Base-by-base conservation (phyloP, 2,329 filamentous ascomycete species). In the Lasiodiplodia sp. region DNA sequence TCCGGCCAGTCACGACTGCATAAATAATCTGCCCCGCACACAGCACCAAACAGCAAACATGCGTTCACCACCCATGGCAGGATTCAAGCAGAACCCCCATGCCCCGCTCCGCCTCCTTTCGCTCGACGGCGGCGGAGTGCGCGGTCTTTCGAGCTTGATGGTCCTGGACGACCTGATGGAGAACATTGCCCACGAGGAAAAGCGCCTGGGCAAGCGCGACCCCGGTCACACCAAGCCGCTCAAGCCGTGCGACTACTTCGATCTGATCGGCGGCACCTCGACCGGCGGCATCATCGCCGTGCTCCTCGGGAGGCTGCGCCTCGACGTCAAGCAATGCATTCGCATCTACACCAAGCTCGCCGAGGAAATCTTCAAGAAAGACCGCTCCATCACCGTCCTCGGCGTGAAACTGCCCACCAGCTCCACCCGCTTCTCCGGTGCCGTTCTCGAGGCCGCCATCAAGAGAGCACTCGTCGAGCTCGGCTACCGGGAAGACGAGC, bases 201-300 rank as follows among this genome's bases (percentile, higher is more conserved):
- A 80, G 71, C 70, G 78, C 63, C 65, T 80, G 37, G 75, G 75
- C 28, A 69, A 74, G 38, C 71, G 78, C 57, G 58, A 71, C 2
- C 70, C 71, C 38, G 74, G 71, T 44, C 72, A 79, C 34, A 72
- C 76, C 47, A 72, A 70, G 8, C 72, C 75, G 3, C 69, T 80
- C 14, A 79, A 74, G 65, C 79, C 79, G 1, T 80, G 77, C 67
- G 79, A 81, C 69, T 81, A 81, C 57, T 81, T 81, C 53, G 79
- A 81, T 67, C 71, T 81, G 68, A 80, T 80, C 38, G 78, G 78
- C 11, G 79, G 79, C 1, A 80, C 79, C 12, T 79, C 77, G 12
- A 81, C 79, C 0, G 79, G 79, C 8, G 79, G 79, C 2, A 80
- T 81, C 58, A 81, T 81, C 53, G 79, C 79, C 10, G 76, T 81